Percentiles rank a stretch among this genome's conserved stretches.
Evolutionary conservation across 108 stramenopile genomes (phyloP).

Genomic region (Craspedostauros australis): DNA sequence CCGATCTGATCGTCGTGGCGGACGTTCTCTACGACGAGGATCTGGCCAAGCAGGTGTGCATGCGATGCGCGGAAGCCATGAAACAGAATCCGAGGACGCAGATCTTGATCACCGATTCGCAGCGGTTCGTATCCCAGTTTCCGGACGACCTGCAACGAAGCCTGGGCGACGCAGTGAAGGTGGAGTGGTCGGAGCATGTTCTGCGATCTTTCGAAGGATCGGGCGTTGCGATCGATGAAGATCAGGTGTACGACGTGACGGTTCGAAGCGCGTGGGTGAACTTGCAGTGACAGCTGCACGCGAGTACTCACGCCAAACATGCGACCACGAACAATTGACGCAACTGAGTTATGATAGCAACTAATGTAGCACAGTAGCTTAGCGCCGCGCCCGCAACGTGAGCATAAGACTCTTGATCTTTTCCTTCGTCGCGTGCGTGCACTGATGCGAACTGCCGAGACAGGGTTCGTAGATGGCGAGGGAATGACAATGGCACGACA

Average conservation of each 20-base stretch:
- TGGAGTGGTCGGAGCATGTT: conserved; percentile 38
- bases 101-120: conserved; percentile 69
- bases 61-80: conserved; percentile 44
- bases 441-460: too few species aligned
- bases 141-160: conserved; percentile 23
- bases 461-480: too few species aligned
- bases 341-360: too few species aligned
- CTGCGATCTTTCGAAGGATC: conserved; percentile 49
- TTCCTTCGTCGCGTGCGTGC: too few species aligned
- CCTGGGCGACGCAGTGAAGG: background rate
- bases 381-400: too few species aligned
- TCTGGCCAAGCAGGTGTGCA: conserved; percentile 52
- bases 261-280: conserved; percentile 59
- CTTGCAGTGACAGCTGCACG: too few species aligned
- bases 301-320: too few species aligned
- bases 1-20: conserved; percentile 60
- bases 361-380: too few species aligned
- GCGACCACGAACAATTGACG: too few species aligned
- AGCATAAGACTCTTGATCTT: too few species aligned
- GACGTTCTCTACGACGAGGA: conserved; percentile 71
- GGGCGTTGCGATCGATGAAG: conserved; percentile 66
- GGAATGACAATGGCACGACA: too few species aligned
- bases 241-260: conserved; percentile 69
- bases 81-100: conserved; percentile 8
- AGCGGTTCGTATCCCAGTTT: conserved; percentile 66